phyloP scores from a whole-genome alignment of 2,329 filamentous ascomycete genomes.

The Thielaviopsis punctulata region DNA sequence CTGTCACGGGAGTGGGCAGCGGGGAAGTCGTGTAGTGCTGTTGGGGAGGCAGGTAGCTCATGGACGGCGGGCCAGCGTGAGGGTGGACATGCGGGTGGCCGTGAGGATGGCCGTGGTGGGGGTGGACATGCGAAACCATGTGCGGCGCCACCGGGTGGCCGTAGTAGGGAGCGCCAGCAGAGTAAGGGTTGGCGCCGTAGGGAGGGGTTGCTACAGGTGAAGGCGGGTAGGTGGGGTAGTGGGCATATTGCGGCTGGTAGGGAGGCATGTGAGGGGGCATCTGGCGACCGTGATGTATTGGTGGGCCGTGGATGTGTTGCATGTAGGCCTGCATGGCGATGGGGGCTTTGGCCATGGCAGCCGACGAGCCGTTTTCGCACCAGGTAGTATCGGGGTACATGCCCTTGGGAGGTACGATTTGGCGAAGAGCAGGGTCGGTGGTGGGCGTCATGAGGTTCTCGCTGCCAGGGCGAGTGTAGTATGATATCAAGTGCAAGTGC shows the following conservation, averaged over 20 bases:
- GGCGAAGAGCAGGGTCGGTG: slow-evolving; percentile 59
- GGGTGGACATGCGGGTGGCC: slow-evolving; percentile 11
- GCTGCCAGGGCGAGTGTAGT: slow-evolving; percentile 65
- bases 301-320: slow-evolving; percentile 19
- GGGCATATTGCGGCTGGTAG: slow-evolving; percentile 23
- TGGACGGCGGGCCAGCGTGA: slow-evolving; percentile 19
- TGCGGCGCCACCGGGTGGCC: slow-evolving; percentile 16
- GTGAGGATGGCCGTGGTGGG: slow-evolving; percentile 2
- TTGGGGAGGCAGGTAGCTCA: slow-evolving; percentile 18
- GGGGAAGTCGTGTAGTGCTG: slow-evolving; percentile 19
- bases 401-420: slow-evolving; percentile 76
- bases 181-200: slow-evolving; percentile 25
- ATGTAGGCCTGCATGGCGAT: slow-evolving; percentile 31
- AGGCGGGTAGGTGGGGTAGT: slow-evolving; percentile 17
- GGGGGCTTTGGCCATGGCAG: slow-evolving; percentile 62
- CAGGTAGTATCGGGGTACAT: slow-evolving; percentile 96
- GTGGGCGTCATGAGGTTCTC: slow-evolving; percentile 66
- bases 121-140: slow-evolving; percentile 17
- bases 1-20: slow-evolving; percentile 15
- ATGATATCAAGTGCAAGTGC: slow-evolving; percentile 93
- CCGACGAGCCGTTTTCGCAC: slow-evolving; percentile 65
- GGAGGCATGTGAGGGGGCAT: slow-evolving; percentile 16
- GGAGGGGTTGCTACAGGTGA: slow-evolving; percentile 38
- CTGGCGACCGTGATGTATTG: slow-evolving; percentile 14
- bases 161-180: slow-evolving; percentile 21